These are phyloP conservation scores for Vitis hybrid DNA, from an alignment of 177 flowering plant genomes.

Conservation along the genomic window DNA sequence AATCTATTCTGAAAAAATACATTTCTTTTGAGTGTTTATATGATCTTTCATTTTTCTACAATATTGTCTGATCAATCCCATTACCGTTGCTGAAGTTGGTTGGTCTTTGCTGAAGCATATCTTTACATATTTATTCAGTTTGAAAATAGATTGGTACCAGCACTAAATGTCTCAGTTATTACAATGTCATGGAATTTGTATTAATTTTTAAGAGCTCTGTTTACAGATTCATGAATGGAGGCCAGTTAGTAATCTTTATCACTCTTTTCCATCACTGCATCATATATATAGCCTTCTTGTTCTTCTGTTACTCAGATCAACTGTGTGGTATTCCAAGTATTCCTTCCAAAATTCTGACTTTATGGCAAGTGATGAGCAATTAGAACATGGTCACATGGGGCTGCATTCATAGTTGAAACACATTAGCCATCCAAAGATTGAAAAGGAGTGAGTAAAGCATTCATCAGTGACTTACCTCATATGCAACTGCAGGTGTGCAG, in stretches of 20 bases:
- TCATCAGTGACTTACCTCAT: constrained; percentile 12
- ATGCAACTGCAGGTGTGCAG: constrained; percentile 8
- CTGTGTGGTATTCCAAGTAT: not conserved
- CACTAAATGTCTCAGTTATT: too few relatives aligned
- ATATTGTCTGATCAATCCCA: too few relatives aligned
- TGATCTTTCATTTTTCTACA: too few relatives aligned
- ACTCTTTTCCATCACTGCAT: not conserved
- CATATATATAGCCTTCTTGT: not conserved
- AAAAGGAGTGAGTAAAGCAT: not conserved
- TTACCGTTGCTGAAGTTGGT: too few relatives aligned
- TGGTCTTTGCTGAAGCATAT: too few relatives aligned
- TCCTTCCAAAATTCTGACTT: not conserved
- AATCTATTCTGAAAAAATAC: too few relatives aligned
- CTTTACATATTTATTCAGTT: too few relatives aligned
- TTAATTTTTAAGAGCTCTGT: not conserved
- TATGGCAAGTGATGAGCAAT: not conserved
- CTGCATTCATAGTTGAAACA: constrained; percentile 6
- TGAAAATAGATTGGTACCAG: too few relatives aligned
- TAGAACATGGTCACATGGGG: constrained; percentile 23
- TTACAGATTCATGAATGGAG: not conserved
- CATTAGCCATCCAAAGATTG: not conserved
- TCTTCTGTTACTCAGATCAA: constrained; percentile 5
- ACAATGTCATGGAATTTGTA: too few relatives aligned
- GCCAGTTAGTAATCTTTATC: not conserved
- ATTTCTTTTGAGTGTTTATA: too few relatives aligned